Evolutionary conservation across 2,329 filamentous ascomycete genomes (phyloP).

Genomic region (Apiospora rasikravindrae): DNA sequence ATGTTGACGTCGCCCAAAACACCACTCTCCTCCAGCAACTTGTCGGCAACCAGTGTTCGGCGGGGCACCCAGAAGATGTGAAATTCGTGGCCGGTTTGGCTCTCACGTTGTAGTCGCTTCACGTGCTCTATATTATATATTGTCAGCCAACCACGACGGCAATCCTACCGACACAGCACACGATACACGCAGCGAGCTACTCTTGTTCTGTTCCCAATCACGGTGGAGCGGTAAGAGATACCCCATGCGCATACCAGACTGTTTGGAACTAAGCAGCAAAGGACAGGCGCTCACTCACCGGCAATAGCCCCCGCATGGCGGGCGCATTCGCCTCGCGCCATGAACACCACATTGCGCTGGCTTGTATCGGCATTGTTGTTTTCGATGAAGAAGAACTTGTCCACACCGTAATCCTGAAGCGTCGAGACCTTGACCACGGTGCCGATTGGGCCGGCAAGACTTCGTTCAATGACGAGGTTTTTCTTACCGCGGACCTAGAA

Average conservation of each 20-base stretch:
- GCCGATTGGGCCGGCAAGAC: conserved; percentile 86
- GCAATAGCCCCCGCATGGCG: conserved; percentile 85
- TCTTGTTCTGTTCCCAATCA: background rate
- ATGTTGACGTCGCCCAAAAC: conserved; percentile 93
- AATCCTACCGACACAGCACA: background rate
- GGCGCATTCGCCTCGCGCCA: conserved; percentile 88
- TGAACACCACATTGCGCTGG: conserved; percentile 93
- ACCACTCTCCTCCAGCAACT: conserved; percentile 89
- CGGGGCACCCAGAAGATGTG: conserved; percentile 96
- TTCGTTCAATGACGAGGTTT: conserved; percentile 92
- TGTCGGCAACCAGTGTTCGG: conserved; percentile 88
- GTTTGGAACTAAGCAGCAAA: background rate
- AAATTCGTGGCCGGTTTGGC: conserved; percentile 91
- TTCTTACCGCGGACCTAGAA: conserved; percentile 95
- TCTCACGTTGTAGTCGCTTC: conserved; percentile 85
- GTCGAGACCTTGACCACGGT: conserved; percentile 94
- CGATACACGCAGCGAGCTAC: background rate
- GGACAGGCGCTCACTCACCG: conserved; percentile 67
- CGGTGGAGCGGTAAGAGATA: background rate
- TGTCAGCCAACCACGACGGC: background rate
- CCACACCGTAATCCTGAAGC: conserved; percentile 95
- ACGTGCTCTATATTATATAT: conserved; percentile 78
- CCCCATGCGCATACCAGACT: background rate
- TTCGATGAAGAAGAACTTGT: conserved; percentile 96
- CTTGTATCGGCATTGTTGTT: conserved; percentile 94